These are phyloP conservation scores for Ulota crispa DNA, from an alignment of 225 moss, liverwort and hornwort species.

Conservation along the genomic window DNA sequence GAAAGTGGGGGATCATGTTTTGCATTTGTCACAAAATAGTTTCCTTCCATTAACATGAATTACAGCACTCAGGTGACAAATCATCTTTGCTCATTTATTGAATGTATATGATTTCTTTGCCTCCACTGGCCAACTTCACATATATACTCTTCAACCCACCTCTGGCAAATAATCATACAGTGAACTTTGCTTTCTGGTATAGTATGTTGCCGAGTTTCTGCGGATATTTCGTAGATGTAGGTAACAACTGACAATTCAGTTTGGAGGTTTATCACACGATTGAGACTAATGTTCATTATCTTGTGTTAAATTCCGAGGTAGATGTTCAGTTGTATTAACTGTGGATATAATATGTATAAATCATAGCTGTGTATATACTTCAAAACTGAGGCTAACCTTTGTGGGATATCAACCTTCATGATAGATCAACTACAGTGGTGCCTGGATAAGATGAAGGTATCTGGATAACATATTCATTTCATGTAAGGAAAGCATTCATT, in stretches of 20 bases:
- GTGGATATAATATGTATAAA: too few species aligned
- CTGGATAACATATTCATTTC: too few species aligned
- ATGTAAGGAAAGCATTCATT: too few species aligned
- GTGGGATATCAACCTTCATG: too few species aligned
- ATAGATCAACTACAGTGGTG: too few species aligned
- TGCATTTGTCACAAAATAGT: conserved; percentile 32
- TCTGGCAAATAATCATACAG: conserved; percentile 11
- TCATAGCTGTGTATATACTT: too few species aligned
- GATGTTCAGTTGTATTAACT: too few species aligned
- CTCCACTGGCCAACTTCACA: background rate
- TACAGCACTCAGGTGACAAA: conserved; percentile 25
- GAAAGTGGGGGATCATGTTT: conserved; percentile 19
- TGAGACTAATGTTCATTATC: background rate
- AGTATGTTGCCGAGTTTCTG: background rate
- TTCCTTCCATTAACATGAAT: conserved; percentile 36
- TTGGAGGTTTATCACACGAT: background rate
- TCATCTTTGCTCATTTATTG: conserved; percentile 17
- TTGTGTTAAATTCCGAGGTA: background rate
- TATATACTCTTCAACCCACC: background rate
- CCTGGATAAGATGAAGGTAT: too few species aligned
- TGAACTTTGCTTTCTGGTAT: conserved; percentile 3
- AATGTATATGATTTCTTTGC: conserved; percentile 18
- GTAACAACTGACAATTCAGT: background rate
- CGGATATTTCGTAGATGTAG: background rate
- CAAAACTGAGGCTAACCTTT: too few species aligned